Percentiles rank a stretch among this genome's conserved stretches.
Evolutionary conservation across 192 early-diverging fungal genomes (phyloP).

Genomic region (Phycomyces blakesleeanus): DNA sequence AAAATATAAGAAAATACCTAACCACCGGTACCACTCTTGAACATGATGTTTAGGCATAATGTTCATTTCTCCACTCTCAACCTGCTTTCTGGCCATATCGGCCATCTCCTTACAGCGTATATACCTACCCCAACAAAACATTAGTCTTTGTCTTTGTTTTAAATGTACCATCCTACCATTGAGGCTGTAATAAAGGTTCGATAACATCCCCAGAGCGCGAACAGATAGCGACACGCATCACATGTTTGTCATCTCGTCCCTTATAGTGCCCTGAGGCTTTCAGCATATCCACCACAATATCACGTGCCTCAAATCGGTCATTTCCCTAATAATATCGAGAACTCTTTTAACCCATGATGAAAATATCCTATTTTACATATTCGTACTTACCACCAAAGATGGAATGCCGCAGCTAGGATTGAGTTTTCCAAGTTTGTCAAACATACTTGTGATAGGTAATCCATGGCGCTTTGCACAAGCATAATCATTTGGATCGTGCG

Average conservation of each 20-base stretch:
- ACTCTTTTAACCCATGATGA: neutral
- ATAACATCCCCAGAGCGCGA: constrained; percentile 91
- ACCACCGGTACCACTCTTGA: constrained; percentile 87
- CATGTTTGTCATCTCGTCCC: constrained; percentile 74
- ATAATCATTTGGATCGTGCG: constrained; percentile 92
- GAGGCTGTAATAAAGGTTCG: constrained; percentile 92
- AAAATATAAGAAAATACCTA: constrained; percentile 50
- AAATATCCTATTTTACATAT: neutral
- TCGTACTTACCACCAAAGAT: constrained; percentile 43
- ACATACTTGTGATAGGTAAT: constrained; percentile 78
- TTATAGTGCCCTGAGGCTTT: constrained; percentile 63
- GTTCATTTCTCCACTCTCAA: constrained; percentile 56
- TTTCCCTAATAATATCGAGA: constrained; percentile 59
- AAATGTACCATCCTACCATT: constrained; percentile 61
- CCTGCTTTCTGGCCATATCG: constrained; percentile 58
- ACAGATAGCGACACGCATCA: constrained; percentile 67
- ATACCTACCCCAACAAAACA: constrained; percentile 48
- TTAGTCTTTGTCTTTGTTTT: neutral
- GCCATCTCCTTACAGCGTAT: constrained; percentile 80
- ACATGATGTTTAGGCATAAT: constrained; percentile 71
- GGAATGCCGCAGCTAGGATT: constrained; percentile 68
- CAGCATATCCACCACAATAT: constrained; percentile 62
- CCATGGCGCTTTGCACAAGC: constrained; percentile 79
- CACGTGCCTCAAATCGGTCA: constrained; percentile 81
- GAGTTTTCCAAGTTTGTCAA: constrained; percentile 80